Conservation (phyloP, 352 stramenopile genomes). For the Blastocystis sp. region DNA sequence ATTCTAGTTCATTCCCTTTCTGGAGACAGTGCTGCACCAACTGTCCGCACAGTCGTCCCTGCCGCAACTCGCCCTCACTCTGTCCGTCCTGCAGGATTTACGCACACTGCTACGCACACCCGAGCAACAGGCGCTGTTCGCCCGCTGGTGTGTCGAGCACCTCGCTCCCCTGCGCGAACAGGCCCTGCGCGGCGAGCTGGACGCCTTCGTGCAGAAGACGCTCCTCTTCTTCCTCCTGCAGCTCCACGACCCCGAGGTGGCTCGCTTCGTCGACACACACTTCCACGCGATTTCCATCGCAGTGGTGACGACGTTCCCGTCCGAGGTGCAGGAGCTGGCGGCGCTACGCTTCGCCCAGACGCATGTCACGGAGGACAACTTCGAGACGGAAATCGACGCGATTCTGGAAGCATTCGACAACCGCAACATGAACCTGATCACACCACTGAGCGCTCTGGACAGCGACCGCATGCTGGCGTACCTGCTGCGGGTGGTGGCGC, state of each 20-base stretch:
- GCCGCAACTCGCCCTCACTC: not conserved
- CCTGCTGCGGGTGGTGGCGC: not conserved
- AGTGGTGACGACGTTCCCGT: not conserved
- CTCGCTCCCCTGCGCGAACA: not conserved
- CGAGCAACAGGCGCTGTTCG: not conserved
- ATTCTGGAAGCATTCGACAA: slow-evolving; percentile 18
- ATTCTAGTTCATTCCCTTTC: not conserved
- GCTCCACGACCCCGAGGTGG: not conserved
- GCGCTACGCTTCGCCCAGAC: not conserved
- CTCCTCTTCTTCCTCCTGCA: slow-evolving; percentile 8
- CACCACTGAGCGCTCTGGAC: slow-evolving; percentile 1
- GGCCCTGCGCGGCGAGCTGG: not conserved
- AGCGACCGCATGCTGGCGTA: slow-evolving; percentile 23
- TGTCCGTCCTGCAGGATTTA: slow-evolving; percentile 34
- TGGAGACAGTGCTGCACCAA: not conserved
- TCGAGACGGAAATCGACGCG: slow-evolving; percentile 20
- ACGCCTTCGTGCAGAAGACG: not conserved
- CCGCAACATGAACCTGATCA: slow-evolving; percentile 1
- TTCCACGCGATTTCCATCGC: not conserved
- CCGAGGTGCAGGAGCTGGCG: not conserved
- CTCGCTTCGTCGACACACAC: not conserved
- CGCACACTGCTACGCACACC: not conserved
- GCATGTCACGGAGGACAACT: slow-evolving; percentile 24
- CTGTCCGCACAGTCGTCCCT: not conserved
- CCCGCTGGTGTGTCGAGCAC: not conserved